These are phyloP conservation scores for Didymella pomorum DNA, from an alignment of 2,329 filamentous ascomycete genomes.

Conservation along the genomic window DNA sequence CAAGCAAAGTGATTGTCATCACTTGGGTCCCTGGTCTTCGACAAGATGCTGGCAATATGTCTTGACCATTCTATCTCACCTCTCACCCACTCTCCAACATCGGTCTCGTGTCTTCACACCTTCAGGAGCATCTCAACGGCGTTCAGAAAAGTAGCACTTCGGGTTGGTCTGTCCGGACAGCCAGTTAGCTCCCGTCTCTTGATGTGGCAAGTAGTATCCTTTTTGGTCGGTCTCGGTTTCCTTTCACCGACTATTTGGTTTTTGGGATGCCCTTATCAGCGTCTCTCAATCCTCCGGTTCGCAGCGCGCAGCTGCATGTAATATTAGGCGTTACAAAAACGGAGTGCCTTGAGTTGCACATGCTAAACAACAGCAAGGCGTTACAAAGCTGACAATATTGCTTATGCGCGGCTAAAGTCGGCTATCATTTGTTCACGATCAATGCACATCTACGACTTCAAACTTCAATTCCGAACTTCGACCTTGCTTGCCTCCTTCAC, in stretches of 20 bases:
- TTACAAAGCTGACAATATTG: slow-evolving; percentile 8
- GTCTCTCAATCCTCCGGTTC: slow-evolving; percentile 1
- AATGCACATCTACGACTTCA: slow-evolving; percentile 6
- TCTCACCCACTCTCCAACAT: slow-evolving; percentile 12
- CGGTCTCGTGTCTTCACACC: not conserved
- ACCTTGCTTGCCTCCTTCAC: not conserved
- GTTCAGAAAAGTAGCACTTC: slow-evolving; percentile 25
- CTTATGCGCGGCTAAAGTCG: slow-evolving; percentile 13
- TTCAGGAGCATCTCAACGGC: slow-evolving; percentile 27
- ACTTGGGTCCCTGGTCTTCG: not conserved
- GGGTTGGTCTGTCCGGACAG: slow-evolving; percentile 22
- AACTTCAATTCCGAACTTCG: not conserved
- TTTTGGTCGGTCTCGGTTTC: slow-evolving; percentile 5
- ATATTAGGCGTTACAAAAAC: slow-evolving; percentile 22
- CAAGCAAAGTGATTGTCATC: slow-evolving; percentile 30
- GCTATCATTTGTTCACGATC: not conserved
- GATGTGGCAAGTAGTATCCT: slow-evolving; percentile 3
- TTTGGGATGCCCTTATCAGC: not conserved
- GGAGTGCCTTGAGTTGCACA: slow-evolving; percentile 16
- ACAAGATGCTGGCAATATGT: slow-evolving; percentile 25
- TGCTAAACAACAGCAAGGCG: slow-evolving; percentile 24
- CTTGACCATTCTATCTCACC: not conserved
- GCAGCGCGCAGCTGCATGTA: slow-evolving; percentile 19
- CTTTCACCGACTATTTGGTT: slow-evolving; percentile 8
- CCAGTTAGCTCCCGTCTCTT: slow-evolving; percentile 21